These are phyloP conservation scores for Vicia faba DNA, from an alignment of 306 rosid genomes.

Conservation along the genomic window DNA sequence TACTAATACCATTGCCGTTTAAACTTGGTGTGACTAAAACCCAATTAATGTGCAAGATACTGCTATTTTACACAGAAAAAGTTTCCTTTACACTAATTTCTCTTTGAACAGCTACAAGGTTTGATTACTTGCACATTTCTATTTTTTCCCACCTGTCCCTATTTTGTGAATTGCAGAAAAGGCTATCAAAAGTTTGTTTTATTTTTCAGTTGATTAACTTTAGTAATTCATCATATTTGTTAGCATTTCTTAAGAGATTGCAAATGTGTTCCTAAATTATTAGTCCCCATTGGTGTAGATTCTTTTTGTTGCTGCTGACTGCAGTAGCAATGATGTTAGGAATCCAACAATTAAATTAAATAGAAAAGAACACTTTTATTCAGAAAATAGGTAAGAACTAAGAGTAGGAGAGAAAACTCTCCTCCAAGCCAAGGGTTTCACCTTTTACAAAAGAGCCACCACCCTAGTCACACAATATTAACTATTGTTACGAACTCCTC, in stretches of 20 bases:
- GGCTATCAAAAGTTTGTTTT: background rate
- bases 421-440: too few relatives aligned
- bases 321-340: background rate
- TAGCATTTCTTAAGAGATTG: constrained; percentile 13
- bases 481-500: too few relatives aligned
- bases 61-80: background rate
- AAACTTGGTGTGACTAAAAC: background rate
- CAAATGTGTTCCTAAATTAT: background rate
- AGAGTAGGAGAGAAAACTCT: too few relatives aligned
- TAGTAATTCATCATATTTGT: background rate
- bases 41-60: background rate
- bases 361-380: too few relatives aligned
- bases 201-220: constrained; percentile 5
- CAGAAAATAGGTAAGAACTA: too few relatives aligned
- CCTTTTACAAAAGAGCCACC: too few relatives aligned
- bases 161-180: constrained; percentile 6
- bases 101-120: background rate
- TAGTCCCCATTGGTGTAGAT: background rate
- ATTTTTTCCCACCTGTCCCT: background rate
- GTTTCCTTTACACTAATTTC: background rate
- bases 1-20: background rate
- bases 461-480: too few relatives aligned
- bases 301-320: background rate
- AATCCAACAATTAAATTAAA: too few relatives aligned
- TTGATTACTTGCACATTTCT: background rate